A percentile compares a stretch with the other conserved stretches of the same genome.
phyloP scores from a whole-genome alignment of 2,329 filamentous ascomycete genomes.

The Fusarium zealandicum region DNA sequence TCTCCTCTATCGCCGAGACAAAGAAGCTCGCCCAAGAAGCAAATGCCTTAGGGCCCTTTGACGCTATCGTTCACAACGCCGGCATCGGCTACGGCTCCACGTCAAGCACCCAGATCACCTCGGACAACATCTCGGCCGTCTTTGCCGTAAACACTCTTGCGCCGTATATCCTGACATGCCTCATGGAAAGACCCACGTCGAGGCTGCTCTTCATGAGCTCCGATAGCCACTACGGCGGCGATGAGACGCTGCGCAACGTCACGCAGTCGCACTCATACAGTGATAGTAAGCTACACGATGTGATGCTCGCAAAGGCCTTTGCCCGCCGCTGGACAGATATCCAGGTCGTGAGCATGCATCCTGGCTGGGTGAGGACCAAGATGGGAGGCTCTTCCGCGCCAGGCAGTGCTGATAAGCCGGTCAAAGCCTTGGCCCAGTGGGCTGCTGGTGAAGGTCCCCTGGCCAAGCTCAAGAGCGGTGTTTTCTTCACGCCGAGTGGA shows the following conservation, averaged over 20 bases:
- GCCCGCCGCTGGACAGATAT: conserved; percentile 22
- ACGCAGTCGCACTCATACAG: conserved; percentile 28
- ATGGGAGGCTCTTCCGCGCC: conserved; percentile 30
- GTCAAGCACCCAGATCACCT: conserved; percentile 9
- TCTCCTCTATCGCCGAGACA: conserved; percentile 27
- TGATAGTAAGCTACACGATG: conserved; percentile 33
- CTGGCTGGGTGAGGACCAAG: conserved; percentile 33
- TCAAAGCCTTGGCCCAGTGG: conserved; percentile 23
- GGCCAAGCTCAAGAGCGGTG: conserved; percentile 8
- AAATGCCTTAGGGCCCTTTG: conserved; percentile 23
- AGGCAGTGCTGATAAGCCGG: conserved; percentile 7
- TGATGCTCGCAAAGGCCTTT: conserved; percentile 32
- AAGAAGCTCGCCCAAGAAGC: conserved; percentile 29
- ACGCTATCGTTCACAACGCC: conserved; percentile 31
- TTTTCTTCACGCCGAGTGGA: conserved; percentile 22
- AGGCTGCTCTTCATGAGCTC: conserved; percentile 31
- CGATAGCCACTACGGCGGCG: conserved; percentile 28
- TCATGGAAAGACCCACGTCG: conserved; percentile 24
- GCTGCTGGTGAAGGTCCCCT: conserved; percentile 21
- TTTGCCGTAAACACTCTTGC: conserved; percentile 33
- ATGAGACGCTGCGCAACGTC: conserved; percentile 18
- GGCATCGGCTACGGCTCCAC: conserved; percentile 32
- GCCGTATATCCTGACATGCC: conserved; percentile 26
- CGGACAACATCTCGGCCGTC: conserved; percentile 25
- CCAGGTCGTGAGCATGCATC: conserved; percentile 32